Evolutionary conservation across 352 stramenopile genomes (phyloP).

Genomic region (Globisporangium mamillatum): DNA sequence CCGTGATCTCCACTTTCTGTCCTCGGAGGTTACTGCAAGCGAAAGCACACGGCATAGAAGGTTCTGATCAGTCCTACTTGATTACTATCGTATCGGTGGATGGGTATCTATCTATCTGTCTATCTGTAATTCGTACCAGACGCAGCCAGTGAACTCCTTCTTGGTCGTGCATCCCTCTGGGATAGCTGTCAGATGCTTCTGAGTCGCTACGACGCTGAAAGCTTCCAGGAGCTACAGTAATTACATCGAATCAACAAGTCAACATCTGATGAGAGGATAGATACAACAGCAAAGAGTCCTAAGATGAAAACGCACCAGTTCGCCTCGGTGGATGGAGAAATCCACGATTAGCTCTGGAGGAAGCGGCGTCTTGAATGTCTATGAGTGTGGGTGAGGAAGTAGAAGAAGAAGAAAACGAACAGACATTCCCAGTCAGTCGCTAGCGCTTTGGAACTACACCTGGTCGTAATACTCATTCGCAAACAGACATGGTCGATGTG

Average conservation of each 20-base stretch:
- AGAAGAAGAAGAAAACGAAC: neutral
- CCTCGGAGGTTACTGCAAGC: conserved; percentile 54
- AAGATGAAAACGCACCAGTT: conserved; percentile 44
- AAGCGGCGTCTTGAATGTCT: conserved; percentile 73
- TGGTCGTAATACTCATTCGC: neutral
- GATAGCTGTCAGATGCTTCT: conserved; percentile 53
- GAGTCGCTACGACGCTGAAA: conserved; percentile 54
- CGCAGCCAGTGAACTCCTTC: conserved; percentile 76
- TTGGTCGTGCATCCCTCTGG: conserved; percentile 63
- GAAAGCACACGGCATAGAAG: neutral
- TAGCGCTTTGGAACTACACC: too few species aligned
- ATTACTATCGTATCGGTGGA: neutral
- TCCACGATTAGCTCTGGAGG: conserved; percentile 76
- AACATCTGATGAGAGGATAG: neutral
- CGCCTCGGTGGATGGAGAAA: conserved; percentile 78
- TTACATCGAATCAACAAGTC: too few species aligned
- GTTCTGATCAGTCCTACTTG: neutral
- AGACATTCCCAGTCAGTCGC: too few species aligned
- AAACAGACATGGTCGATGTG: conserved; percentile 75
- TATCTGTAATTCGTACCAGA: conserved; percentile 45
- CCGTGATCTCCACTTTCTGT: conserved; percentile 76
- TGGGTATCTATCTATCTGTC: neutral
- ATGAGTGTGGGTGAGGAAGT: neutral
- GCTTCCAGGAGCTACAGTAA: conserved; percentile 67
- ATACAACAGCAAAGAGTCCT: neutral